Evolutionary conservation across 805 yeast genomes (phyloP).

Genomic region (Cyberlindnera mycetangii): DNA sequence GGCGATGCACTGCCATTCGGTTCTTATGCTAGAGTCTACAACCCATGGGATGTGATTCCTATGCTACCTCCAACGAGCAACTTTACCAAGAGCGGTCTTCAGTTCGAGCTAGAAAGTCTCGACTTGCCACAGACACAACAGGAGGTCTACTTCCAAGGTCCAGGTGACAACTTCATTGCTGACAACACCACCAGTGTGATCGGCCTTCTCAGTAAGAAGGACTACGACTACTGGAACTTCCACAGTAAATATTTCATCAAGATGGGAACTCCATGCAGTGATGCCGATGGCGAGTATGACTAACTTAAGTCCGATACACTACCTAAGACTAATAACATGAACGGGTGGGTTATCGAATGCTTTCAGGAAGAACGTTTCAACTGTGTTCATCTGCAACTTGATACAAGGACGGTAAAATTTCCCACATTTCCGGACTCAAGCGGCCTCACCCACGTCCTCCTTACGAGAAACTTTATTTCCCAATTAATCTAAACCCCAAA

Average conservation of each 20-base stretch:
- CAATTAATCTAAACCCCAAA: no score
- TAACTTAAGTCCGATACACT: no score
- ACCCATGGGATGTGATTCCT: constrained; percentile 56
- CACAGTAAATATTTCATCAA: constrained; percentile 10
- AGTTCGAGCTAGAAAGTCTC: constrained; percentile 32
- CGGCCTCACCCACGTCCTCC: no score
- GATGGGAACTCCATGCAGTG: not conserved
- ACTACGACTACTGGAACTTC: constrained; percentile 8
- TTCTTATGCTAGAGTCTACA: constrained; percentile 50
- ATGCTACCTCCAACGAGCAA: constrained; percentile 48
- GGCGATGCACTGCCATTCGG: constrained; percentile 33
- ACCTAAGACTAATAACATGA: no score
- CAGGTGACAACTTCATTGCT: constrained; percentile 10
- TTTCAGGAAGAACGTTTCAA: no score
- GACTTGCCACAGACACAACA: constrained; percentile 32
- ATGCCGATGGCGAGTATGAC: not conserved
- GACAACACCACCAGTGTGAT: constrained; percentile 5
- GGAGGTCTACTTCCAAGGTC: constrained; percentile 13
- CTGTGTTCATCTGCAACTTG: no score
- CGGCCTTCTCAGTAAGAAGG: not conserved
- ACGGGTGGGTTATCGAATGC: no score
- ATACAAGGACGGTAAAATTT: no score
- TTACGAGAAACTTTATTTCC: no score
- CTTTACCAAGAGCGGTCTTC: constrained; percentile 33
- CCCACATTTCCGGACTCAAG: no score